Percentiles rank a stretch among this genome's conserved stretches.
Evolutionary conservation across 768 basidiomycete genomes (phyloP).

Genomic region (Phlebiopsis flavidoalba): DNA sequence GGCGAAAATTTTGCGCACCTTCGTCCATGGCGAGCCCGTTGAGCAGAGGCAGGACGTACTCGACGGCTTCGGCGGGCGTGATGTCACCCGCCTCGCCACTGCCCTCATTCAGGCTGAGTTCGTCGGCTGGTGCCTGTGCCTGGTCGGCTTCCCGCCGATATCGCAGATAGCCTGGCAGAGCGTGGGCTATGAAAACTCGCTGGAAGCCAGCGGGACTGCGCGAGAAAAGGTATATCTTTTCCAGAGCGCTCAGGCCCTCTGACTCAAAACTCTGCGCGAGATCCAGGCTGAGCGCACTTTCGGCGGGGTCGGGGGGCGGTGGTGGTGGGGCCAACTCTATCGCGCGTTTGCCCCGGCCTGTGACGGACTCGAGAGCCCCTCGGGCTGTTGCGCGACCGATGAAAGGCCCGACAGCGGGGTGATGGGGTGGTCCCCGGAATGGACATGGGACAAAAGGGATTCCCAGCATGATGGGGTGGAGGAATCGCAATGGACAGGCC

Average conservation of each 20-base stretch:
- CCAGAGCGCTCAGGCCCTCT: constrained; percentile 76
- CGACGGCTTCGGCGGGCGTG: constrained; percentile 81
- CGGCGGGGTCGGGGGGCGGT: neutral
- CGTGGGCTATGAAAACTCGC: constrained; percentile 80
- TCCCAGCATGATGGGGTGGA: constrained; percentile 14
- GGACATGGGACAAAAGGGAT: constrained; percentile 2
- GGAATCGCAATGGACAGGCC: constrained; percentile 19
- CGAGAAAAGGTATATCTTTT: constrained; percentile 89
- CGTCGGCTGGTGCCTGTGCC: neutral
- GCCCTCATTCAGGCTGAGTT: neutral
- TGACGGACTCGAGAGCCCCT: neutral
- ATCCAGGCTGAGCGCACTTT: constrained; percentile 24
- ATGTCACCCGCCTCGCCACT: constrained; percentile 41
- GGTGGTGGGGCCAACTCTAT: neutral
- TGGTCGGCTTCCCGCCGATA: neutral
- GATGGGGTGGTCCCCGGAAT: neutral
- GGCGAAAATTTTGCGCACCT: constrained; percentile 41
- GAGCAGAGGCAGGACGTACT: constrained; percentile 91
- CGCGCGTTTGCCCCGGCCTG: neutral
- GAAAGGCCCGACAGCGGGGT: neutral
- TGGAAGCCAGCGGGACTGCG: constrained; percentile 67
- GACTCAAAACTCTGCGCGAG: constrained; percentile 59
- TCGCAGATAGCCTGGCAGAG: constrained; percentile 72
- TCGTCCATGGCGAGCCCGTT: constrained; percentile 81
- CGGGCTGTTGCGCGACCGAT: neutral